phyloP scores from a whole-genome alignment of 345 rosid genomes.

The Populus euphratica region DNA sequence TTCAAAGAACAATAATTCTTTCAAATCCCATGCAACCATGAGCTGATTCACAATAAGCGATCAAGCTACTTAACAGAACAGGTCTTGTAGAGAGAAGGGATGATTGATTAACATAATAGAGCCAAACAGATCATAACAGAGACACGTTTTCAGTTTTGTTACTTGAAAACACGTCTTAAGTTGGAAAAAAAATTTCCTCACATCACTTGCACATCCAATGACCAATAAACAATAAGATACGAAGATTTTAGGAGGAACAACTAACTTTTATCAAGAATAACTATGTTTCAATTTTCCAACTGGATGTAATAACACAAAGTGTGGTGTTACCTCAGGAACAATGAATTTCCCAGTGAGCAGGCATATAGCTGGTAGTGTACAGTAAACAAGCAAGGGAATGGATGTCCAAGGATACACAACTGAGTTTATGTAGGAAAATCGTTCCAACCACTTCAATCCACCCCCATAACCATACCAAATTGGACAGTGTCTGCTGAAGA shows the following conservation, averaged over 20 bases:
- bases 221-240: not conserved
- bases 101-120: not conserved
- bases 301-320: not conserved
- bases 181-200: not conserved
- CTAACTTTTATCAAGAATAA: not conserved
- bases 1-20: not conserved
- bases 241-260: not conserved
- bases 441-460: conserved; percentile 88
- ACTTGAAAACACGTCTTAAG: not conserved
- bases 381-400: conserved; percentile 80
- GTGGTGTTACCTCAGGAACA: conserved; percentile 77
- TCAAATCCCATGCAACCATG: not conserved
- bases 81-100: not conserved
- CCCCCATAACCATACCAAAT: conserved; percentile 99
- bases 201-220: not conserved
- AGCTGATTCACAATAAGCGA: not conserved
- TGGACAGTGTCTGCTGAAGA: conserved; percentile 93
- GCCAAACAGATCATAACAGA: not conserved
- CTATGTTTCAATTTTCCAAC: not conserved
- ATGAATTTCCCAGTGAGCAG: conserved; percentile 92
- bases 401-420: conserved; percentile 95
- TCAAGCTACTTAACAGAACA: not conserved
- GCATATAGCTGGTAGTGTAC: conserved; percentile 87
- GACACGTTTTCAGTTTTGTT: not conserved
- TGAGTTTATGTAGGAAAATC: conserved; percentile 90